Evolutionary conservation across 2,329 filamentous ascomycete species (phyloP), one percentile per base, ranked within the genome.

Genomic region (Penicillium sp.): DNA sequence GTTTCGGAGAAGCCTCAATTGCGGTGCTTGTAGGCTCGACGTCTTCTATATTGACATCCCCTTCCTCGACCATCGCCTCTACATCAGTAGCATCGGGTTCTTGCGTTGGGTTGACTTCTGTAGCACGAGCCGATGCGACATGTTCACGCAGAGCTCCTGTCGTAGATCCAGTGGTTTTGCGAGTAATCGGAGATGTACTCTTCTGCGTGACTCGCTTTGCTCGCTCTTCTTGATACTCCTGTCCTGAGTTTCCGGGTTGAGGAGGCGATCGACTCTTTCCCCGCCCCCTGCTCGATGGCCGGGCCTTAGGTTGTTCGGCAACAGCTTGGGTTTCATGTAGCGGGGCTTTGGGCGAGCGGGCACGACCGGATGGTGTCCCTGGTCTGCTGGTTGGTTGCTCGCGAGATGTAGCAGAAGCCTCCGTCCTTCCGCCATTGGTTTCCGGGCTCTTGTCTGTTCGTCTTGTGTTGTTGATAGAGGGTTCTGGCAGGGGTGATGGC

Each of bases 231-330:
- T 35, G 38, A 12, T 20, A 35, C 31, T 6, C n/a, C 33, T 47
- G 27, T 6, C 20, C 27, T 5, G 24, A 18, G 15, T 49, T 28
- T 3, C 35, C 44, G n/a, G 8, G 2, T 39, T 32, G 41, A 35
- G 29, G 41, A 35, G 29, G 41, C 23, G 56, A 52, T 13, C 10
- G 42, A 39, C 44, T 44, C 20, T 38, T 54, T 18, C 31, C 43
- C n/a, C 33, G 47, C 10, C 20, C 49, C 23, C 24, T 33, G 23
- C 25, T 38, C 7, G 37, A 4, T 29, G 18, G 12, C 8, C 10
- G 33, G 1, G 33, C 5, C 35, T 33, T 13, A 6, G n/a, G 15
- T n/a, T 13, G 33, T 28, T 48, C 44, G 28, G 42, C 38, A 27
- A 20, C 43, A n/a, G n/a, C 13, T 24, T 29, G 44, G 7, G 39